Percentiles rank a stretch among this genome's conserved stretches.
Conservation (phyloP, 2,329 filamentous ascomycete species). For the Trichoderma afroharzianum region DNA sequence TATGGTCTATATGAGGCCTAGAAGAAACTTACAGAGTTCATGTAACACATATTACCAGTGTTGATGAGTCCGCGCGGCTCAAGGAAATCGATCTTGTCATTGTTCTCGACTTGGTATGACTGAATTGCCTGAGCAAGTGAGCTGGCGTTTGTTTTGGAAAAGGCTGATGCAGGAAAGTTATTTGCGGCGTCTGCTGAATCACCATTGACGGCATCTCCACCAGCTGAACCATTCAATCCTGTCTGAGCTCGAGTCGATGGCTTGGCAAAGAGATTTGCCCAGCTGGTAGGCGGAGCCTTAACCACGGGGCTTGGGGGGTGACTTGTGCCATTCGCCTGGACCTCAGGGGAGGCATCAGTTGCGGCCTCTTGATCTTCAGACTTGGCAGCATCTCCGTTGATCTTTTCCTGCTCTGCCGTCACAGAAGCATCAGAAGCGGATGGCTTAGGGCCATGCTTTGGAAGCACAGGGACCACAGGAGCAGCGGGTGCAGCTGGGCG, state of each 20-base stretch:
- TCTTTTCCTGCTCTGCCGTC: background rate
- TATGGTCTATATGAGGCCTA: background rate
- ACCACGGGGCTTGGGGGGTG: slow-evolving; percentile 25
- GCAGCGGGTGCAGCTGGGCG: slow-evolving; percentile 38
- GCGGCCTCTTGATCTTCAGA: slow-evolving; percentile 16
- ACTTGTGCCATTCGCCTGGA: slow-evolving; percentile 9
- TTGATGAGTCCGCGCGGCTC: slow-evolving; percentile 93
- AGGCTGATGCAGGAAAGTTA: slow-evolving; percentile 31
- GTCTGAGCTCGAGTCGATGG: slow-evolving; percentile 23
- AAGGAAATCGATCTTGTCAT: slow-evolving; percentile 71
- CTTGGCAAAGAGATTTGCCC: slow-evolving; percentile 40
- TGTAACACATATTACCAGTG: slow-evolving; percentile 99
- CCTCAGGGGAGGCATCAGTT: background rate
- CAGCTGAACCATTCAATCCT: slow-evolving; percentile 28
- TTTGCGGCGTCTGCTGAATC: slow-evolving; percentile 20
- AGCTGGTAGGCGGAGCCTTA: slow-evolving; percentile 35
- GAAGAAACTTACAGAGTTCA: slow-evolving; percentile 86
- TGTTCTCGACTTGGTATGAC: slow-evolving; percentile 64
- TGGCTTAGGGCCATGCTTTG: slow-evolving; percentile 36
- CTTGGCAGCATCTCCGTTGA: slow-evolving; percentile 20
- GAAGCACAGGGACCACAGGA: slow-evolving; percentile 46
- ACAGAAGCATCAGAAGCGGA: slow-evolving; percentile 21
- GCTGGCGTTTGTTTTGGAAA: slow-evolving; percentile 45
- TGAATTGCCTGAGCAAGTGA: slow-evolving; percentile 75
- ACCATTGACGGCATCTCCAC: slow-evolving; percentile 25